Conservation (phyloP, 768 basidiomycete genomes). For the Chalciporus pseudorubinellus region DNA sequence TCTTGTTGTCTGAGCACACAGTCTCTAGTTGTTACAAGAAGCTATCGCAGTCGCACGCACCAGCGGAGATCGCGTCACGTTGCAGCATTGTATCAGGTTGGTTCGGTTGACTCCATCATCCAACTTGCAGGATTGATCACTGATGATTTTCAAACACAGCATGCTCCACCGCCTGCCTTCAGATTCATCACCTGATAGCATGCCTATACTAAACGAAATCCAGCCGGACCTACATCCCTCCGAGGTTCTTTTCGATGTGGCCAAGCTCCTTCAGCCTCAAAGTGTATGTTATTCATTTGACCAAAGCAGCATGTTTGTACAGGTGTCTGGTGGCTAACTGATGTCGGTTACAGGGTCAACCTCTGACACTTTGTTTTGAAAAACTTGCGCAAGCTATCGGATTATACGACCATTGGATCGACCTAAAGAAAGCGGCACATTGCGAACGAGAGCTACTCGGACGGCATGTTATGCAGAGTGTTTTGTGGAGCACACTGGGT, state of each 20-base stretch:
- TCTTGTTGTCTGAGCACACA: conserved; percentile 1
- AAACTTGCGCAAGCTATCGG: conserved; percentile 66
- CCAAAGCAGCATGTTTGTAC: background rate
- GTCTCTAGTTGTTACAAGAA: conserved; percentile 62
- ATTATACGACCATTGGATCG: conserved; percentile 70
- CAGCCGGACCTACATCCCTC: conserved; percentile 74
- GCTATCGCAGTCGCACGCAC: conserved; percentile 77
- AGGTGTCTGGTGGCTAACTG: conserved; percentile 9
- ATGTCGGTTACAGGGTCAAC: conserved; percentile 54
- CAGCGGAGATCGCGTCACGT: conserved; percentile 63
- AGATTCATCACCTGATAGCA: conserved; percentile 33
- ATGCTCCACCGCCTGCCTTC: conserved; percentile 70
- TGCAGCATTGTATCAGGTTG: conserved; percentile 78
- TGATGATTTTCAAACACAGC: conserved; percentile 36
- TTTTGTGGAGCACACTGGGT: conserved; percentile 74
- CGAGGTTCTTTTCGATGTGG: conserved; percentile 74
- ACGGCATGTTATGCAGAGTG: conserved; percentile 70
- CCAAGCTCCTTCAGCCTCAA: conserved; percentile 67
- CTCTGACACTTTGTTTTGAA: conserved; percentile 63
- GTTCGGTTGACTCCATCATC: conserved; percentile 25
- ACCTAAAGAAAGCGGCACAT: conserved; percentile 49
- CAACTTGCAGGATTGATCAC: conserved; percentile 11
- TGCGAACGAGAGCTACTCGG: conserved; percentile 64
- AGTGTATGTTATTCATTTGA: conserved; percentile 41
- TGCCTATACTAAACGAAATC: conserved; percentile 63